Evolutionary conservation across 1,139 yeast species (phyloP), one percentile per base, ranked within the genome.

Genomic region (Geotrichum macrosporum): DNA sequence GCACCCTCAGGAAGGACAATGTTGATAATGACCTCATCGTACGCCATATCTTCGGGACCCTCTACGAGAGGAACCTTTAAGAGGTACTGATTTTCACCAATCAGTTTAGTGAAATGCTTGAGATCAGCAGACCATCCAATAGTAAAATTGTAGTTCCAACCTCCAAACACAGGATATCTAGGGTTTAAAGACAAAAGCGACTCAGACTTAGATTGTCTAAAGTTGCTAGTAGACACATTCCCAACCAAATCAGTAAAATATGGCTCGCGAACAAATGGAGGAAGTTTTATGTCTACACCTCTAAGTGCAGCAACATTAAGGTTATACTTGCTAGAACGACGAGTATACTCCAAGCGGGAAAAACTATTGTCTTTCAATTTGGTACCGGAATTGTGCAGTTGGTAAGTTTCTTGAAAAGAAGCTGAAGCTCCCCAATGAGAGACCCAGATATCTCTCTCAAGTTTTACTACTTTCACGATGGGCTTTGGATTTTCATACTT

Each of bases 121-220:
- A 88, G 68, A 34, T 73, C 70, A 55, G 78, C 76, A 48, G 82
- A 78, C 96, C 96, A 94, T 5, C 97, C 97, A 59, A 92, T 69
- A 18, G 98, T 92, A 71, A 87, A 92, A 68, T 92, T 88, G 68
- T 88, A 92, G 59, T 81, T 77, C 99, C 99, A 92, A 35, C 89
- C 94, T 42, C 98, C 99, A 68, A 87, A 85, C 6, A 92, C 61
- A 10, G 99, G 99, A 71, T 74, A 92, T 63, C 99, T 76, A 48
- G 98, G 98, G 60, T 76, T 79, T 55, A 92, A 65, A 35, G 81
- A 71, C 48, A 87, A 68, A 16, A 54, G 36, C 4, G 68, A 56
- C 52, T 73, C 76, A 20, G 44, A 22, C 2, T 20, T 19, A 26
- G 52, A 53, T 13, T 58, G 46, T 13, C 74, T 59, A 35, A 75